Base-by-base conservation (phyloP, 306 rosid genomes). In the Senna tora region DNA sequence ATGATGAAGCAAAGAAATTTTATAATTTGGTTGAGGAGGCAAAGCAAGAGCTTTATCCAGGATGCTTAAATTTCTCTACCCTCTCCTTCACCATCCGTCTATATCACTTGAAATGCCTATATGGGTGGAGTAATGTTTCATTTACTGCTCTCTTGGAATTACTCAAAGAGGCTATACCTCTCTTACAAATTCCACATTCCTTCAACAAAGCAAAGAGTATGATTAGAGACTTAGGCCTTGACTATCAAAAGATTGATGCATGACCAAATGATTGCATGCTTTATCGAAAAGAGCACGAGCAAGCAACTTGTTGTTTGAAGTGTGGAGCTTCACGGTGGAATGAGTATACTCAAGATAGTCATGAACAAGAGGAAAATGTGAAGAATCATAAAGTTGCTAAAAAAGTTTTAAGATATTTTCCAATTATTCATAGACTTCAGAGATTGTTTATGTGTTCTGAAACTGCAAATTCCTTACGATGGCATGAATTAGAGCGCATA, bases 241-340 rank as follows among this genome's bases (percentile, higher is more conserved):
- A 49, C 17, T 67, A 28, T 30, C 6, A 47, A 7, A 67, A 67
- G 13, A 36, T 36, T 36, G 2, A 36, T 4, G 39, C 39, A 4
- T 36, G 39, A 0, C 39, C 39, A 36, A 36, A 63, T 74, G n/a
- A 73, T 49, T 73, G 69, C 33, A 63, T 64, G 3, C 42, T 38
- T n/a, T 64, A 45, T 25, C 13, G 33, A 14, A 16, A 53, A 6
- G 5, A 52, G 7, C 8, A 52, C 30, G 13, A 11, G 15, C 1
- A 52, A 4, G 20, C 5, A 1, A 2, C 33, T 11, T 25, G 14
- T 56, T 56, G 17, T 0, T 32, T 10, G 30, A 15, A 11, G 7
- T 56, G 19, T 25, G 61, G 36, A 55, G 5, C 13, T 15, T 25
- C 16, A 20, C 1, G 36, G 14, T 55, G 16, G 46, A 13, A 45